Evolutionary conservation across 1,284 basidiomycete species (phyloP), one percentile per base, ranked within the genome.

Genomic region (Neonothopanus nambi): DNA sequence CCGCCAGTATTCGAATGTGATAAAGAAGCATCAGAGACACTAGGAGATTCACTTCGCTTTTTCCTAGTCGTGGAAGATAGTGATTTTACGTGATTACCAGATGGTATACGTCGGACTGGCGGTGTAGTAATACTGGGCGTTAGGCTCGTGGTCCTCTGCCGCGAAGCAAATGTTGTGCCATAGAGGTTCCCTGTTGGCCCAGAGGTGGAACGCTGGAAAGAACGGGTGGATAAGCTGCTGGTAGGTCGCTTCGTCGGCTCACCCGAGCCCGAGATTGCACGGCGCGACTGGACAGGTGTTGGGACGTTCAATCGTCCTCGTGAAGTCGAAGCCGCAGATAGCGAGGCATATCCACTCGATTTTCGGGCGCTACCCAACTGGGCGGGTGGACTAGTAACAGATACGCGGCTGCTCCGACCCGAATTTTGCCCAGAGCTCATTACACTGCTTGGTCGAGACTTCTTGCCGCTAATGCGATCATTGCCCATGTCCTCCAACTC

Each of bases 401-500:
- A 84, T 7, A 71, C 67, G 52, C 76, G 75, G 61, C 81, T 85
- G 55, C 71, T 76, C 45, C 81, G 73, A 38, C 81, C 80, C 47
- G 84, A 85, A 61, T 75, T 80, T 26, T 59, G 74, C 42, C 77
- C 67, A 30, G 80, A 80, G 62, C 78, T 82, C 56, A 81, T 67
- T 11, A 78, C 77, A 63, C 89, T 91, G 23, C 71, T 67, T 8
- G 89, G 81, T 28, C 87, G 76, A 38, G 88, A 88, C 58, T 77
- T 81, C 58, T 71, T 79, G 8, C 80, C 83, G 35, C 67, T 70
- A 15, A 89, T 69, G 39, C 79, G 78, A 57, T 93, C 90, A 36
- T 75, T 75, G 26, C 77, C 82, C 90, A 93, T 93, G 28, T 90
- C 88, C 57, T 84, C 78, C 33, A 93, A 70, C 68, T 93, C 91